These are phyloP conservation scores for Fusarium redolens DNA, from an alignment of 2,329 filamentous ascomycete genomes.

Conservation along the genomic window DNA sequence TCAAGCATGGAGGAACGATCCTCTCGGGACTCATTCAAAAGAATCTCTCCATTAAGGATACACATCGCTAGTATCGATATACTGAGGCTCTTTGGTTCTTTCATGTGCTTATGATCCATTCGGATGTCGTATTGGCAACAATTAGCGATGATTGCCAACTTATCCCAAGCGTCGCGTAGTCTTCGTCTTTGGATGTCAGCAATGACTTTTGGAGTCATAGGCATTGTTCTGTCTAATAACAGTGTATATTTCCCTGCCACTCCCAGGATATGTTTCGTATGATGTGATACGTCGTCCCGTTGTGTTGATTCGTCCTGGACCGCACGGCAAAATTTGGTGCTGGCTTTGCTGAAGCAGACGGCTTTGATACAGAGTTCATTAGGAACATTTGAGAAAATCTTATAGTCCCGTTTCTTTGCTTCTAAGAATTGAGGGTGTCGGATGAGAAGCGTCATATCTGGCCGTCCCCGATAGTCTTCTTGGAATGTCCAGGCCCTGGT, in stretches of 20 bases:
- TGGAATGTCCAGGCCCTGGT: background rate
- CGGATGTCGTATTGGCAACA: background rate
- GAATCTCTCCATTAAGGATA: background rate
- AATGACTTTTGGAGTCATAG: background rate
- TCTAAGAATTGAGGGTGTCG: background rate
- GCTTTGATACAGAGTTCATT: background rate
- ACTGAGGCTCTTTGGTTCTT: background rate
- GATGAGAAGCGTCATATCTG: background rate
- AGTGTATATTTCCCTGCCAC: background rate
- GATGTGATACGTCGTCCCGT: background rate
- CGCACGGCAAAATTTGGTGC: background rate
- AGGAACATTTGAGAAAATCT: background rate
- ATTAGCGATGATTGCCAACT: slow-evolving; percentile 3
- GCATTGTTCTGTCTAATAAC: background rate
- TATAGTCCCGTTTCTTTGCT: background rate
- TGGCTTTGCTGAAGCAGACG: background rate
- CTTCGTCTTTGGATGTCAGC: background rate
- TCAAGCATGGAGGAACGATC: background rate
- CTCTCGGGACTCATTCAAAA: background rate
- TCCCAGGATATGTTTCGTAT: background rate
- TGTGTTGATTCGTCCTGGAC: background rate
- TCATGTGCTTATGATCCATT: background rate
- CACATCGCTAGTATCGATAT: slow-evolving; percentile 1
- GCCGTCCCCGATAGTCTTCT: background rate
- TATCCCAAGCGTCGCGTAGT: background rate